These are phyloP conservation scores for Phlyctochytrium arcticum DNA, from an alignment of 192 early-diverging fungal genomes.

Conservation along the genomic window DNA sequence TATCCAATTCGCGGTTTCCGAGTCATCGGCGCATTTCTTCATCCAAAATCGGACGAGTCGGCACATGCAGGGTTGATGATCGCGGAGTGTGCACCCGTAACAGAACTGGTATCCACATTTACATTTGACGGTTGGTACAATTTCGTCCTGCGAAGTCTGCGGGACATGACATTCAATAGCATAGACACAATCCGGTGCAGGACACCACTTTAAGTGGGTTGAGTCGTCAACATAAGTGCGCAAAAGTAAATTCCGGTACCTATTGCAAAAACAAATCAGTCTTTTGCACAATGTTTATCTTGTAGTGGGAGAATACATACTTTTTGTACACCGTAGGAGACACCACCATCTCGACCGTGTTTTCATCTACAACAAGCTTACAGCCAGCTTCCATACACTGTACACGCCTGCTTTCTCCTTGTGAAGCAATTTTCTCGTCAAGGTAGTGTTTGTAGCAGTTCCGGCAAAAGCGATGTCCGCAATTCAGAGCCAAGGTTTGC, in stretches of 20 bases:
- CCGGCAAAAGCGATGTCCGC: slow-evolving; percentile 84
- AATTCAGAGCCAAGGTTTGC: slow-evolving; percentile 70
- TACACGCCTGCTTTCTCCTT: slow-evolving; percentile 87
- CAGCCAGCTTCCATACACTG: slow-evolving; percentile 78
- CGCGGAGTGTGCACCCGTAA: slow-evolving; percentile 82
- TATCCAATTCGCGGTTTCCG: slow-evolving; percentile 98
- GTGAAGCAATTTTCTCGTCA: slow-evolving; percentile 75
- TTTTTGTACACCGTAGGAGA: slow-evolving; percentile 47
- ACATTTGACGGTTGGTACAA: slow-evolving; percentile 88
- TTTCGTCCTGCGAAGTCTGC: slow-evolving; percentile 54
- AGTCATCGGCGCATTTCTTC: slow-evolving; percentile 96
- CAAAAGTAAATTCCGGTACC: slow-evolving; percentile 72
- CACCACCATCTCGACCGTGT: slow-evolving; percentile 70
- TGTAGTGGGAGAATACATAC: slow-evolving; percentile 42
- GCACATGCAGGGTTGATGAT: slow-evolving; percentile 90
- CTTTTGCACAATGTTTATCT: no score
- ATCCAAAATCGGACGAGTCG: slow-evolving; percentile 78
- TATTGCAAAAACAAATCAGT: no score
- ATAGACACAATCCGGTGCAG: slow-evolving; percentile 91
- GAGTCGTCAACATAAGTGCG: slow-evolving; percentile 92
- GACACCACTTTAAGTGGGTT: slow-evolving; percentile 84
- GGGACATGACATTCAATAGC: slow-evolving; percentile 87
- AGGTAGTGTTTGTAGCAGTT: slow-evolving; percentile 86
- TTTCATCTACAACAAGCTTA: slow-evolving; percentile 76
- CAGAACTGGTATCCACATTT: slow-evolving; percentile 78